phyloP scores from a whole-genome alignment of 768 basidiomycete genomes.

The Mycena metata region DNA sequence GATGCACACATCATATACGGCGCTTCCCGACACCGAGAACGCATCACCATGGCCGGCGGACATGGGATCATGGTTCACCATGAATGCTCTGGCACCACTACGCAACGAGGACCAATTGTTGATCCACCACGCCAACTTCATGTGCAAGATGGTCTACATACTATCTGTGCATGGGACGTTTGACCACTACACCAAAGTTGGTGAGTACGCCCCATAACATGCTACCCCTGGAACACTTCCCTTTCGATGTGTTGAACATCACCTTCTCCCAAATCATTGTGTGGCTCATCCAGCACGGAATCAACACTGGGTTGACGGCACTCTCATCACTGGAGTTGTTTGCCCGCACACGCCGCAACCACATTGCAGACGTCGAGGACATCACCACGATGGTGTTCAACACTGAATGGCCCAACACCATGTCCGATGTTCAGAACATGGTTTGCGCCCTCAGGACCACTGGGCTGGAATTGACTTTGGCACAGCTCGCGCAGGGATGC shows the following conservation, averaged over 20 bases:
- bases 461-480: no score
- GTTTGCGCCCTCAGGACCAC: no score
- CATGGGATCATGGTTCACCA: neutral
- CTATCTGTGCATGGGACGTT: neutral
- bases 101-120: neutral
- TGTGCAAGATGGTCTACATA: neutral
- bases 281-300: conserved; percentile 13
- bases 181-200: neutral
- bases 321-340: neutral
- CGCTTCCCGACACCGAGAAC: neutral
- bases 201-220: neutral
- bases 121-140: neutral
- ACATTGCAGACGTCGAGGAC: neutral
- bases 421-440: no score
- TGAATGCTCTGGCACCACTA: neutral
- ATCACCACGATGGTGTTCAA: no score
- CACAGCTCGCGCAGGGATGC: no score
- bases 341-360: neutral
- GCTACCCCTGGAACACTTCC: conserved; percentile 10
- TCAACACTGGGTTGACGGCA: neutral
- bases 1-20: neutral
- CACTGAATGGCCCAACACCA: no score
- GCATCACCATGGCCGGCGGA: neutral
- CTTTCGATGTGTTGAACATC: neutral
- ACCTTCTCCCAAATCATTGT: neutral